Evolutionary conservation across 139 green algal genomes (phyloP).

Genomic region (Edaphochlamys debaryana): DNA sequence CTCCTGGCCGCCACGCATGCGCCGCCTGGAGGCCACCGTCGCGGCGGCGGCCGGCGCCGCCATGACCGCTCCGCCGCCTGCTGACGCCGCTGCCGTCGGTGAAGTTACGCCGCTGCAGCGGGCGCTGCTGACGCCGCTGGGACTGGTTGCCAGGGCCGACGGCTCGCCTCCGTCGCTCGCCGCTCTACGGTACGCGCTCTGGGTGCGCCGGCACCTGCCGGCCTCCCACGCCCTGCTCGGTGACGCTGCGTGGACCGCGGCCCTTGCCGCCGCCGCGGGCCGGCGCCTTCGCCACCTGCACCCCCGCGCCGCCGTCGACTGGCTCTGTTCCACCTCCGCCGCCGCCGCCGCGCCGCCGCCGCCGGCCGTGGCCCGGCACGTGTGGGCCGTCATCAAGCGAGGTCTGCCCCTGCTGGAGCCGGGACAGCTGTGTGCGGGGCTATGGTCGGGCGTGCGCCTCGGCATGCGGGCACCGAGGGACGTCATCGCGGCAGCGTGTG

Average conservation of each 20-base stretch:
- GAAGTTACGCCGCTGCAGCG: not conserved
- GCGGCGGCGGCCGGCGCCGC: not conserved
- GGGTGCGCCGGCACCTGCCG: not conserved
- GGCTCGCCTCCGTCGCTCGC: not conserved
- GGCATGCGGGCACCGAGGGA: not conserved
- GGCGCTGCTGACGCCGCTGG: not conserved
- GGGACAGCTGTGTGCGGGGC: not conserved
- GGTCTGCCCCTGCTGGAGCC: not conserved
- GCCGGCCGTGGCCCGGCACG: not conserved
- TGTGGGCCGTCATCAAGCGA: slow-evolving; percentile 5
- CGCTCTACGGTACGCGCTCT: slow-evolving; percentile 22
- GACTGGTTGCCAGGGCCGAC: too few species aligned
- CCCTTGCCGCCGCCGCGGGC: not conserved
- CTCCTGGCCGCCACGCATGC: not conserved
- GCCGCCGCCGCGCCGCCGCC: not conserved
- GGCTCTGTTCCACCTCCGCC: not conserved
- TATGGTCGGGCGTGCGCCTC: slow-evolving; percentile 15
- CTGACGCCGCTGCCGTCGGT: not conserved
- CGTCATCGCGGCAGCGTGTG: slow-evolving; percentile 11
- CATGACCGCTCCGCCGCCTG: not conserved
- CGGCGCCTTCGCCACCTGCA: slow-evolving; percentile 20
- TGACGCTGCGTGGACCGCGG: not conserved
- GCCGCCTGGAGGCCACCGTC: not conserved
- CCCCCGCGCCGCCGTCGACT: slow-evolving; percentile 4
- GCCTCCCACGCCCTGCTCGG: too few species aligned